Conservation (phyloP, 73 alveolate genomes). For the Stentor roeselii region DNA sequence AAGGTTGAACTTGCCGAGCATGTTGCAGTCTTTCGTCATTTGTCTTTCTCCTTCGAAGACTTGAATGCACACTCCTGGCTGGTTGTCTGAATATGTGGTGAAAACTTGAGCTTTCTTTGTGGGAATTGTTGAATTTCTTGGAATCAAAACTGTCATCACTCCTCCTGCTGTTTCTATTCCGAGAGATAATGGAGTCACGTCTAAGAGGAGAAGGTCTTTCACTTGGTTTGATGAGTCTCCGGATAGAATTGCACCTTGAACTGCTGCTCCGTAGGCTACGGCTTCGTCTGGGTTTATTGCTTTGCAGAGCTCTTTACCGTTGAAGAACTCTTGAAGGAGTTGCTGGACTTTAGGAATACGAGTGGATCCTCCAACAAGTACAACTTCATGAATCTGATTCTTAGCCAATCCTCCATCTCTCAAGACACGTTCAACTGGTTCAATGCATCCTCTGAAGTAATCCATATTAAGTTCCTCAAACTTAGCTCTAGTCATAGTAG, state of each 20-base stretch:
- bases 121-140: background rate
- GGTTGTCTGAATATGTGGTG: background rate
- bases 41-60: background rate
- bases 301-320: conserved; percentile 68
- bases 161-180: conserved; percentile 50
- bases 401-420: conserved; percentile 58
- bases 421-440: conserved; percentile 62
- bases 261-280: conserved; percentile 83
- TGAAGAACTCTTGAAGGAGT: conserved; percentile 60
- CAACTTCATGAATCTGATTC: conserved; percentile 69
- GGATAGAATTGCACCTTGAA: conserved; percentile 45
- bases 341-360: conserved; percentile 73
- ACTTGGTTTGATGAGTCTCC: conserved; percentile 34
- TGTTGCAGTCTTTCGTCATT: background rate
- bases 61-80: background rate
- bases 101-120: background rate
- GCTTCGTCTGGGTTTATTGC: conserved; percentile 93
- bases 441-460: conserved; percentile 51
- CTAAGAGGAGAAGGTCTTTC: conserved; percentile 40
- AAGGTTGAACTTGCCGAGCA: background rate
- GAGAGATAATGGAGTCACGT: conserved; percentile 47
- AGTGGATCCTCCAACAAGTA: conserved; percentile 77
- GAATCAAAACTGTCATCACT: background rate
- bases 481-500: conserved; percentile 60
- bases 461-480: conserved; percentile 77